Evolutionary conservation across 1,284 basidiomycete species (phyloP), one percentile per base, ranked within the genome.

Genomic region (Rhodotorula sp.): DNA sequence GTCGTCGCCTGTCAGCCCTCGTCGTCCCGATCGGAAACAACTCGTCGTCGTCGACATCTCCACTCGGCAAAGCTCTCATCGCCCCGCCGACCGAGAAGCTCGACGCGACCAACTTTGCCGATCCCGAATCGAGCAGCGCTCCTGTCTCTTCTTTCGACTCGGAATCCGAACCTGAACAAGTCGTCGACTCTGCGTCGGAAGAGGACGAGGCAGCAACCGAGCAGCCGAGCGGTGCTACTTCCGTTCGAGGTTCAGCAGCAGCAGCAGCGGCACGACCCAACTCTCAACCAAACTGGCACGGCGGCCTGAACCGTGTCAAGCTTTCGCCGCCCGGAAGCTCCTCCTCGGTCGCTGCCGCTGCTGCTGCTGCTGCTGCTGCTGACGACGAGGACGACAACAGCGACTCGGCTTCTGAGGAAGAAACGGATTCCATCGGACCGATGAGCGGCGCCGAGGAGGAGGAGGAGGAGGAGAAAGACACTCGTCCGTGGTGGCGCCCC

Each of bases 1-100:
- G 78, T 23, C 69, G 70, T 3, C 66, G 68, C 21, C 72, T 79
- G 3, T 70, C 71, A 3, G 78, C 78, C 4, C 65, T 79, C 18
- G 76, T 79, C 31, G 62, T 78, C 43, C 59, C 65, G 5, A 61
- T 67, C 26, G 63, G 67, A 43, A 43, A 43, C 38, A 14, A 14
- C 38, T 43, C 38, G 10, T 8, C 48, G 34, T 45, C 55, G 10
- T 21, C 49, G 15, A 3, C 56, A 7, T 62, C 66, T 1, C 62
- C 62, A 0, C 58, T 64, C 63, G 48, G 62, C 14, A 45, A 52
- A 4, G 18, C 28, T 34, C 28, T 5, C 23, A 14, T 45, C 5
- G 18, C 60, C 18, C 47, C 54, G n/a, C 54, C 26, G 54, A 26
- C 31, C 16, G 5, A 6, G 2, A 54, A 23, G 52, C n/a, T n/a